Evolutionary conservation across 2,329 filamentous ascomycete genomes (phyloP), one percentile per base, ranked within the genome.

Genomic region (Cadophora sp.): DNA sequence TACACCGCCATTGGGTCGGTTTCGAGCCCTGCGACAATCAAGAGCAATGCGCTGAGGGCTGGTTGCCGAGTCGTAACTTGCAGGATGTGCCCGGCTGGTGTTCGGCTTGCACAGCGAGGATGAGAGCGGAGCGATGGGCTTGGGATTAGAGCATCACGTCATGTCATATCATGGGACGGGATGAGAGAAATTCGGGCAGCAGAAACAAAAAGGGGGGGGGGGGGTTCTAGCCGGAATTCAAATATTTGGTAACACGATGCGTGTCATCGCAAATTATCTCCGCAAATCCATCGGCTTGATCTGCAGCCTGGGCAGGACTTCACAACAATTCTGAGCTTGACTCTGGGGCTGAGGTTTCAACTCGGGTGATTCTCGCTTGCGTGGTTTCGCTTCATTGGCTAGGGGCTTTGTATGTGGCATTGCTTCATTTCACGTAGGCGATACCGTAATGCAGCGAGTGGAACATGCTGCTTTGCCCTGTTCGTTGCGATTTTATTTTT

Each of bases 11-110:
- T 2, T 50, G 43, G 43, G n/a, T 47, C 27, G 59, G 41, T 36
- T 16, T 61, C 3, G 59, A 61, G 18, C 27, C n/a, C 18, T 61
- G 43, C 27, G 3, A 24, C 4, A 50, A 30, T 6, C 59, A 30
- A 4, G 59, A 61, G 14, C 11, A 61, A 39, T 61, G 59, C 43
- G 24, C 24, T n/a, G 14, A 45, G 59, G 22, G 30, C 27, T 61
- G 59, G 59, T 24, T 61, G 11, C 43, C 59, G 1, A 61, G 18
- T 16, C 59, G 43, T 5, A 61, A 50, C 30, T 39, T 61, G 59
- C 53, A 56, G 43, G 59, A 50, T 24, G n/a, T 18, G 27, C 41
- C 41, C 22, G 59, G 59, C 14, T 61, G 27, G 27, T 61, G 59
- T 18, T 16, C 14, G 27, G 27, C 14, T 36, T 61, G 59, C 36